Conservation (phyloP, 768 basidiomycete species). For the Clitopilus hobsonii region DNA sequence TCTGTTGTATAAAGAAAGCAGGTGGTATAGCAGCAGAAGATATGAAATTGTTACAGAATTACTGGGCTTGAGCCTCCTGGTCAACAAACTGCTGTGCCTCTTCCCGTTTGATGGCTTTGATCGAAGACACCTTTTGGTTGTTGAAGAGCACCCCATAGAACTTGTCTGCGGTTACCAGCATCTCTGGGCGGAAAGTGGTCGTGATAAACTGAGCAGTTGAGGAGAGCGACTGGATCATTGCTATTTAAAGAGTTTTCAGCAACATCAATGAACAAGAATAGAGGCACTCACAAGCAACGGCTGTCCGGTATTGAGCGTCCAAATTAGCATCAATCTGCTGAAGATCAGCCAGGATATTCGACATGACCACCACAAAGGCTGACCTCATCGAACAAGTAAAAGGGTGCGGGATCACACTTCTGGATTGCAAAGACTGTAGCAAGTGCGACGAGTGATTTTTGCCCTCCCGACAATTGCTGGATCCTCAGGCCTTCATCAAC, state of each 20-base stretch:
- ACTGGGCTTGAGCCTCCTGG: constrained; percentile 32
- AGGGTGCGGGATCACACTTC: constrained; percentile 98
- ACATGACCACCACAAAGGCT: constrained; percentile 1
- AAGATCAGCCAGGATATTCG: not conserved
- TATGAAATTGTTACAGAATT: not conserved
- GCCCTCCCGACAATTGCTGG: constrained; percentile 95
- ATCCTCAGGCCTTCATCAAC: constrained; percentile 95
- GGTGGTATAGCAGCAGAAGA: not conserved
- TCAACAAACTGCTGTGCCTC: constrained; percentile 96
- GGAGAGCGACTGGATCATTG: constrained; percentile 92
- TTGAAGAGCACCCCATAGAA: constrained; percentile 98
- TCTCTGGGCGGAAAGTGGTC: constrained; percentile 97
- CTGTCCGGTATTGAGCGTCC: constrained; percentile 95
- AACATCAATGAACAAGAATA: not conserved
- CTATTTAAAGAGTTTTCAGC: constrained; percentile 27
- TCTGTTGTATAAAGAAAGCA: not conserved
- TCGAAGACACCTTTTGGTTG: constrained; percentile 91
- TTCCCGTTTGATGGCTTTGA: constrained; percentile 80
- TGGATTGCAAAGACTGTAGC: constrained; percentile 97
- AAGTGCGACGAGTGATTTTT: constrained; percentile 94
- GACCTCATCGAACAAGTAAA: constrained; percentile 98
- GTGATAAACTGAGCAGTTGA: constrained; percentile 93
- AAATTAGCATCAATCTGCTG: constrained; percentile 91
- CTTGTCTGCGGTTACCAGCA: constrained; percentile 93
- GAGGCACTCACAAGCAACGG: constrained; percentile 75